A percentile compares a stretch with the other conserved stretches of the same genome.
phyloP scores from a whole-genome alignment of 345 rosid genomes.

The Erucastrum elatum region DNA sequence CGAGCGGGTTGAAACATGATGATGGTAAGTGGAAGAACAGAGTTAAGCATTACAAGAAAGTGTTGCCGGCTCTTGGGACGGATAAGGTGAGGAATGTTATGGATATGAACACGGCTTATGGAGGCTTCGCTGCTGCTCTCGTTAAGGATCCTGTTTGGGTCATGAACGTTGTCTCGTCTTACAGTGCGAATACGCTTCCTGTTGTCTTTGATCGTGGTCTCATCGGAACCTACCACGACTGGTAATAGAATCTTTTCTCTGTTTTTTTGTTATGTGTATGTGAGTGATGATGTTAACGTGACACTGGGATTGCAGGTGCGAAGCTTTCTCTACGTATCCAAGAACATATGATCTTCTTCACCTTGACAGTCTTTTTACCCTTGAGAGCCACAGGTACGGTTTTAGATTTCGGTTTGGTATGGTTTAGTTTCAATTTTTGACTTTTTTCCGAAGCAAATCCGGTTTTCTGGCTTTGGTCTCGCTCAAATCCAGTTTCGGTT shows the following conservation, averaged over 20 bases:
- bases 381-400: conserved; percentile 85
- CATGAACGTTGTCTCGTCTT: conserved; percentile 94
- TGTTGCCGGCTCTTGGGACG: conserved; percentile 78
- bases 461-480: not conserved
- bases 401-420: conserved; percentile 1
- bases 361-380: conserved; percentile 84
- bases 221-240: conserved; percentile 85
- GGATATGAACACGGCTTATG: conserved; percentile 96
- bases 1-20: conserved; percentile 63
- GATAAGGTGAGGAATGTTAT: conserved; percentile 83
- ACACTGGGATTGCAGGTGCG: conserved; percentile 62
- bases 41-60: conserved; percentile 82
- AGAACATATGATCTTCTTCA: conserved; percentile 96
- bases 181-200: conserved; percentile 71
- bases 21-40: conserved; percentile 85
- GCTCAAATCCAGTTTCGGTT: not conserved
- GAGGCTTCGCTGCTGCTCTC: conserved; percentile 83
- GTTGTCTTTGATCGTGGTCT: conserved; percentile 93
- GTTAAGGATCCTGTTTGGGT: conserved; percentile 87
- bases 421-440: not conserved
- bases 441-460: not conserved
- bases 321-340: conserved; percentile 97
- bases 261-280: not conserved
- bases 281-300: conserved; percentile 16
- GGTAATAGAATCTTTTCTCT: conserved; percentile 45